These are phyloP conservation scores for Zarea fungicola DNA, from an alignment of 2,329 filamentous ascomycete genomes.

Conservation along the genomic window DNA sequence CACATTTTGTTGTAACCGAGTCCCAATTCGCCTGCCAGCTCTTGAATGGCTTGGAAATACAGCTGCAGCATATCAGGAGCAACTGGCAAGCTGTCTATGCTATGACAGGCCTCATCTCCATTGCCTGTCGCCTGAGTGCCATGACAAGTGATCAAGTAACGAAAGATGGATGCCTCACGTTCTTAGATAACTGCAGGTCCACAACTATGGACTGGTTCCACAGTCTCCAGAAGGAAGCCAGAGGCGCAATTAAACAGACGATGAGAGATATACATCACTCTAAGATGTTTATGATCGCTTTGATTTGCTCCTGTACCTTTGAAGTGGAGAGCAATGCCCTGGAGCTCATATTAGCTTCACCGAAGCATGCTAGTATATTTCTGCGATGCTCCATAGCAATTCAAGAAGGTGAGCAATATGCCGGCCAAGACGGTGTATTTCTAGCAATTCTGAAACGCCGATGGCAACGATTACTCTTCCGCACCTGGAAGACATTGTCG, in stretches of 20 bases:
- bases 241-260: not conserved
- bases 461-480: not conserved
- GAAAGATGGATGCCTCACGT: not conserved
- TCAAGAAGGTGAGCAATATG: not conserved
- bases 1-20: not conserved
- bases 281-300: not conserved
- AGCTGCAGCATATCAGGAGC: not conserved
- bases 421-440: not conserved
- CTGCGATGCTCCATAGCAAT: not conserved
- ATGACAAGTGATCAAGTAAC: not conserved
- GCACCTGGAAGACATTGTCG: not conserved
- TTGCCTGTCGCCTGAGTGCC: not conserved
- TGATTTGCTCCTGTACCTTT: not conserved
- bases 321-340: not conserved
- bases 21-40: not conserved
- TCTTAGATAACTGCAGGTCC: not conserved
- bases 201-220: not conserved
- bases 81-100: not conserved
- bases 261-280: not conserved
- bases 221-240: not conserved
- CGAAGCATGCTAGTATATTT: not conserved
- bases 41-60: not conserved
- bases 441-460: not conserved
- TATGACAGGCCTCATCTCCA: not conserved
- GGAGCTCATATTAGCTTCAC: not conserved